Conservation (phyloP, 106 monocot genomes). For the Platanthera guangdongensis region DNA sequence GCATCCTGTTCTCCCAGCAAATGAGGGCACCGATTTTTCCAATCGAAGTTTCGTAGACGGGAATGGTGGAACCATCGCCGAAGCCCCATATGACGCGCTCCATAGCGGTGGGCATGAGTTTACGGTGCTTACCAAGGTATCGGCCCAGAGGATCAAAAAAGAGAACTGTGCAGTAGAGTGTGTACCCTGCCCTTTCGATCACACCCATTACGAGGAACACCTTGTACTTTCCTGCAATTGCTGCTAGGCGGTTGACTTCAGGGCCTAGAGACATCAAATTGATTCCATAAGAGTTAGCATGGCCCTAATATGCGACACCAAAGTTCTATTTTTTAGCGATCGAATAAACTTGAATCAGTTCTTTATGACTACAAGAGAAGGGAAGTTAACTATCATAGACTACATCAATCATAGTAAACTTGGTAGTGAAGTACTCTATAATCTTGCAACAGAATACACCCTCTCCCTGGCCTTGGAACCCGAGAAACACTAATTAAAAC, state of each 20-base stretch:
- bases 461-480: no score
- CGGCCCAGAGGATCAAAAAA: conserved; percentile 81
- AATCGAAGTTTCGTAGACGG: conserved; percentile 78
- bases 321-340: background rate
- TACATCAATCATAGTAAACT: no score
- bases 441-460: no score
- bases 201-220: conserved; percentile 93
- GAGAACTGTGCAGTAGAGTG: conserved; percentile 89
- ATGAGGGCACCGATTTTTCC: conserved; percentile 95
- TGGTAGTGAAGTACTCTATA: no score
- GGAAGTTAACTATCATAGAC: no score
- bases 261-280: conserved; percentile 42
- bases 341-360: background rate
- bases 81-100: conserved; percentile 98
- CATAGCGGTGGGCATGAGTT: conserved; percentile 87
- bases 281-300: background rate
- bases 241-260: conserved; percentile 78
- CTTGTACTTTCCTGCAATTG: conserved; percentile 87
- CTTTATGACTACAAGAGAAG: background rate
- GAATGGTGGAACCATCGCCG: conserved; percentile 97
- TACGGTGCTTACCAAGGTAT: conserved; percentile 88
- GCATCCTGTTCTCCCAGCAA: conserved; percentile 99
- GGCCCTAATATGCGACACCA: background rate
- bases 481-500: no score
- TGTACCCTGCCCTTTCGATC: conserved; percentile 86